Conservation (phyloP, 805 yeast genomes). For the baker's yeast (Saccharomyces cerevisiae) region DNA sequence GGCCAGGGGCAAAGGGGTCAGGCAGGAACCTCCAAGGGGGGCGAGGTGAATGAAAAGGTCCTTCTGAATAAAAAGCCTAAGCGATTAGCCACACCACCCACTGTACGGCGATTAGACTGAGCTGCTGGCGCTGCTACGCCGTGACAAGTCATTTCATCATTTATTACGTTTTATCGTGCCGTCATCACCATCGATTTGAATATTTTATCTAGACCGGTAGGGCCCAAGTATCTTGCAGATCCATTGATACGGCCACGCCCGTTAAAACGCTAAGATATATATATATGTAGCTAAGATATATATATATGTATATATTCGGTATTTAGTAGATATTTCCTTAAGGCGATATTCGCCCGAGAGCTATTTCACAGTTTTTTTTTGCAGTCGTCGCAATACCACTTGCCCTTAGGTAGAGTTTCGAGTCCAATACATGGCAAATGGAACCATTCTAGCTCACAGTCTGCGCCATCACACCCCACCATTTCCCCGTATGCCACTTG, state of each 20-base stretch:
- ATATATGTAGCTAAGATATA: neutral
- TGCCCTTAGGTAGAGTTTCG: slow-evolving; percentile 76
- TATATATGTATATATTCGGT: neutral
- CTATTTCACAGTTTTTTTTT: slow-evolving; percentile 8
- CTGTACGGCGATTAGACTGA: neutral
- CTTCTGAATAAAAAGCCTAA: neutral
- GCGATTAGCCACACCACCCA: neutral
- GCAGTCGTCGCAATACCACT: slow-evolving; percentile 75
- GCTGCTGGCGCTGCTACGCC: neutral
- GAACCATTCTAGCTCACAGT: slow-evolving; percentile 91
- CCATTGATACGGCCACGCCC: neutral
- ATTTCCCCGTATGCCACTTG: slow-evolving; percentile 96
- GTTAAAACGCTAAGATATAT: neutral
- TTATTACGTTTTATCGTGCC: neutral
- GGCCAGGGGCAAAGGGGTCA: neutral
- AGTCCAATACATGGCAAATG: slow-evolving; percentile 89
- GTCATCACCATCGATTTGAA: neutral
- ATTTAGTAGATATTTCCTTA: neutral
- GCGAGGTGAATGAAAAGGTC: neutral
- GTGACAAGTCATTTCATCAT: neutral
- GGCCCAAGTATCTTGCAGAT: neutral
- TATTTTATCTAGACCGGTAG: neutral
- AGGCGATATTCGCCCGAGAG: neutral
- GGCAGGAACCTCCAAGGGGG: neutral
- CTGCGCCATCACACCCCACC: slow-evolving; percentile 97